Percentiles rank a stretch among this genome's conserved stretches.
These are phyloP conservation scores for Bothriochloa decipiens DNA, from an alignment of 176 grass and related monocot species.

Conservation along the genomic window DNA sequence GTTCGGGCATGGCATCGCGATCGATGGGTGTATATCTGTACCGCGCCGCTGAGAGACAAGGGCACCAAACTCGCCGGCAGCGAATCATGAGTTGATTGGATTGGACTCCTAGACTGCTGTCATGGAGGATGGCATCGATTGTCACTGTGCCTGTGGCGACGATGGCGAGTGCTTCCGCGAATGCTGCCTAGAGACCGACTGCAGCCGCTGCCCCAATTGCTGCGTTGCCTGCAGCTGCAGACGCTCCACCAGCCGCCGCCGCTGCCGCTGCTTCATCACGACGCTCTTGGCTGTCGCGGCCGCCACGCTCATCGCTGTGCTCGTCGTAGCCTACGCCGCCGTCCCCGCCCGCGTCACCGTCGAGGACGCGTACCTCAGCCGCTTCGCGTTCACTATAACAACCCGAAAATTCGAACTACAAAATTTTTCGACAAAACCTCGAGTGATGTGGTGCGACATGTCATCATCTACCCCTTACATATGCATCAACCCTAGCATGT, in stretches of 20 bases:
- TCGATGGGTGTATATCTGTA: background rate
- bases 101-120: too few relatives aligned
- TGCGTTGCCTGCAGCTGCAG: background rate
- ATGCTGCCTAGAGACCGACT: background rate
- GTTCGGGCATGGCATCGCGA: background rate
- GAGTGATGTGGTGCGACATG: too few relatives aligned
- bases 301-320: background rate
- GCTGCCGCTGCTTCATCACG: background rate
- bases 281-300: background rate
- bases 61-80: background rate
- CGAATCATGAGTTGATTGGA: background rate
- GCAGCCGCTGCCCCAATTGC: too few relatives aligned
- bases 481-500: too few relatives aligned
- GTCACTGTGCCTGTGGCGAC: too few relatives aligned
- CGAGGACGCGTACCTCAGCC: background rate
- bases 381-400: too few relatives aligned
- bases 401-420: too few relatives aligned
- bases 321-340: slow-evolving; percentile 1
- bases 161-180: background rate
- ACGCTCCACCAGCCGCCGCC: too few relatives aligned
- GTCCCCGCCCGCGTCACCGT: background rate
- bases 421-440: too few relatives aligned
- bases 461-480: too few relatives aligned
- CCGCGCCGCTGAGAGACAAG: background rate
- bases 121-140: too few relatives aligned